A percentile compares a stretch with the other conserved stretches of the same genome.
These are phyloP conservation scores for Caloboletus firmus DNA, from an alignment of 1,284 basidiomycete species.

Conservation along the genomic window DNA sequence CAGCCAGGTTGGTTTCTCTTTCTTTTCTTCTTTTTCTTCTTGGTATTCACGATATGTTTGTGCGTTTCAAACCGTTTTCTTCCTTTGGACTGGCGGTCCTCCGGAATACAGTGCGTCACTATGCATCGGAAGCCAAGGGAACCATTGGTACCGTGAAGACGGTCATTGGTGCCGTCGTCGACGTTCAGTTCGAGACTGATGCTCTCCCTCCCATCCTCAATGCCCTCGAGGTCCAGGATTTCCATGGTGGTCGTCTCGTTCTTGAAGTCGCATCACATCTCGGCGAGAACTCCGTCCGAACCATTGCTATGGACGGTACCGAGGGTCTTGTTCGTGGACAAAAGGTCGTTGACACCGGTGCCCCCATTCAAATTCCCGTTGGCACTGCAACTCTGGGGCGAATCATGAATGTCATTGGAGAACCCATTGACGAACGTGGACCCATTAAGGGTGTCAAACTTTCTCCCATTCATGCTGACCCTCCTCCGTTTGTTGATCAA, in stretches of 20 bases:
- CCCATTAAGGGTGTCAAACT: constrained; percentile 95
- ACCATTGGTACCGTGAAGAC: constrained; percentile 83
- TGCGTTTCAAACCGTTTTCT: constrained; percentile 13
- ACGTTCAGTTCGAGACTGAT: constrained; percentile 92
- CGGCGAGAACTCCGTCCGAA: constrained; percentile 97
- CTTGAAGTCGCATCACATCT: constrained; percentile 97
- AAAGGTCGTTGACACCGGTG: constrained; percentile 94
- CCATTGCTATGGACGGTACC: constrained; percentile 98
- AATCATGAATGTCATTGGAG: constrained; percentile 99
- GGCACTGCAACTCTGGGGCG: constrained; percentile 92
- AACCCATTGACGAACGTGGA: constrained; percentile 99
- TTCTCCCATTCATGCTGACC: constrained; percentile 93
- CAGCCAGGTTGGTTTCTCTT: constrained; percentile 37
- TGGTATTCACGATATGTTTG: constrained; percentile 16
- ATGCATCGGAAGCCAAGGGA: constrained; percentile 85
- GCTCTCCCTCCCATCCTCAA: constrained; percentile 96
- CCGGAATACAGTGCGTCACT: constrained; percentile 66
- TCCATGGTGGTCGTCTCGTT: constrained; percentile 89
- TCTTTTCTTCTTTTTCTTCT: constrained; percentile 30
- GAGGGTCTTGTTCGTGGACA: constrained; percentile 99
- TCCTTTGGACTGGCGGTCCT: constrained; percentile 10
- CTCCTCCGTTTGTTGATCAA: constrained; percentile 96
- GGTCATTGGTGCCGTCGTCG: constrained; percentile 98
- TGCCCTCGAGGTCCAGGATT: constrained; percentile 95
- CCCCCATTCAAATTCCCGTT: constrained; percentile 95